Conservation (phyloP, 768 basidiomycete genomes). For the Trametes punicea region DNA sequence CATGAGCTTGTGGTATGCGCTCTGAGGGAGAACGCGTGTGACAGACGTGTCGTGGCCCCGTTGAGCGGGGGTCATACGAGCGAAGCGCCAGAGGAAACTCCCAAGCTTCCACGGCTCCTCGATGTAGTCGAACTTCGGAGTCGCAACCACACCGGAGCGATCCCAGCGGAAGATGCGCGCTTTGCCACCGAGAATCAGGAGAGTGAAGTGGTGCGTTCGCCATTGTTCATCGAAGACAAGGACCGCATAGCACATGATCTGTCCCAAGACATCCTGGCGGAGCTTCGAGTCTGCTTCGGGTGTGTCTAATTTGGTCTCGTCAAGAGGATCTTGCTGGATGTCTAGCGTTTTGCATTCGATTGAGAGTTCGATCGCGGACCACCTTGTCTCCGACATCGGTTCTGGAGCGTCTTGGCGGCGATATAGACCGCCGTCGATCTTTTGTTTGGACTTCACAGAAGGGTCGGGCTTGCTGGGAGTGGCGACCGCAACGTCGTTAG, state of each 20-base stretch:
- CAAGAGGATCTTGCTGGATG: not conserved
- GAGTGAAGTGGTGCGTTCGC: conserved; percentile 1
- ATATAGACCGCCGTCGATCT: not conserved
- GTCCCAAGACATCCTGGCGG: not conserved
- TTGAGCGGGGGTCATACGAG: not conserved
- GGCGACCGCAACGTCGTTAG: not conserved
- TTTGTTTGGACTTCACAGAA: not conserved
- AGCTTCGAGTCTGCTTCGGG: not conserved
- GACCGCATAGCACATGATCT: not conserved
- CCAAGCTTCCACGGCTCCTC: not conserved
- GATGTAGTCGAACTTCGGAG: conserved; percentile 7
- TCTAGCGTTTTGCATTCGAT: conserved; percentile 3
- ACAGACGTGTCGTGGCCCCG: conserved; percentile 9
- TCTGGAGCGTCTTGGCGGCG: not conserved
- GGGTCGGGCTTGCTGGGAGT: not conserved
- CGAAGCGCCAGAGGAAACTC: not conserved
- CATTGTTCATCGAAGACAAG: not conserved
- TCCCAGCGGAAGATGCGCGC: conserved; percentile 9
- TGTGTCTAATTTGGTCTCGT: not conserved
- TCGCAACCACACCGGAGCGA: not conserved
- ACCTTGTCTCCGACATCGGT: not conserved
- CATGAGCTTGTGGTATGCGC: not conserved
- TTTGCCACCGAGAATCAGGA: not conserved
- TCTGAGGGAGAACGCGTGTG: not conserved
- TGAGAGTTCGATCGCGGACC: not conserved